These are phyloP conservation scores for Paramecium sexaurelia DNA, from an alignment of 73 alveolate genomes.

Conservation along the genomic window DNA sequence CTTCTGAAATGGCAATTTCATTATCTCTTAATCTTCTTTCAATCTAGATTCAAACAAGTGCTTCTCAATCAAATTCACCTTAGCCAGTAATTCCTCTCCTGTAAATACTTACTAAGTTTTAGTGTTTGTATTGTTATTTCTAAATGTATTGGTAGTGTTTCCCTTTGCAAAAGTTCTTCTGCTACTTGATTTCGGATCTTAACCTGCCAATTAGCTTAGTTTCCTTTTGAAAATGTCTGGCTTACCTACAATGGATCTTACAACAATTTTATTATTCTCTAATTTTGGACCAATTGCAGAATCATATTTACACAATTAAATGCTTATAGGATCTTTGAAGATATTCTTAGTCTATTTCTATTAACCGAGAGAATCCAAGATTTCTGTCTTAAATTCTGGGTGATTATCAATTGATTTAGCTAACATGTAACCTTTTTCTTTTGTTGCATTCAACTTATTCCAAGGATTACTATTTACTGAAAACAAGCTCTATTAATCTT, in stretches of 20 bases:
- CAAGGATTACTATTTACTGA: not conserved
- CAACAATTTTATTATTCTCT: constrained; percentile 11
- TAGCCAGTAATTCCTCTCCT: not conserved
- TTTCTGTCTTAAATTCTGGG: not conserved
- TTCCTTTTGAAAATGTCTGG: constrained; percentile 32
- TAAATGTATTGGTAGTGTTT: not conserved
- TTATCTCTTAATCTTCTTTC: not conserved
- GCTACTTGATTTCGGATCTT: not conserved
- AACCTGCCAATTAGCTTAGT: not conserved
- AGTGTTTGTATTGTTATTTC: not conserved
- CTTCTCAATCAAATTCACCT: not conserved
- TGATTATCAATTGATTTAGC: not conserved
- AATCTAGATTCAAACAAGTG: not conserved
- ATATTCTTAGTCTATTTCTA: not conserved
- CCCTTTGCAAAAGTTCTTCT: not conserved
- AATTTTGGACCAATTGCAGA: constrained; percentile 13
- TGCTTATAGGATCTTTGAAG: not conserved
- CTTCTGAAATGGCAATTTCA: not conserved
- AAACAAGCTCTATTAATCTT: not conserved
- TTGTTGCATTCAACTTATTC: not conserved
- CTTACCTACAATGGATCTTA: constrained; percentile 29
- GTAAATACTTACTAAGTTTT: not conserved
- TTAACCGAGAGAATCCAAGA: not conserved
- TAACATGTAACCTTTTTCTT: not conserved
- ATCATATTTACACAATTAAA: not conserved